Conservation (phyloP, 495 filamentous ascomycete genomes). For the Chaetomium fimeti region DNA sequence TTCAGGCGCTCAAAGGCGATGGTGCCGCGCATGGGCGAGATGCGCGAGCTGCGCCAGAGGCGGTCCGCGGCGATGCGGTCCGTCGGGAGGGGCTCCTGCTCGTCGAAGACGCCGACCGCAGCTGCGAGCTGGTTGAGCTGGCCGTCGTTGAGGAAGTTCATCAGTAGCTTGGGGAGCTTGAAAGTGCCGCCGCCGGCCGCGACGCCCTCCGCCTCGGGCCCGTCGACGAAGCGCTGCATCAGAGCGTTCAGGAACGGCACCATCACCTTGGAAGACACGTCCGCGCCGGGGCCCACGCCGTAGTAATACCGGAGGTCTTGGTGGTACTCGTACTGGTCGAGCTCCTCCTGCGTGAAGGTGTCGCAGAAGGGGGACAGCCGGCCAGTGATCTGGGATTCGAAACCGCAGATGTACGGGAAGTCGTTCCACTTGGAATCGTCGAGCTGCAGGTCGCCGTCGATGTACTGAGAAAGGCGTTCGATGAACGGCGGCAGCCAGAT, state of each 20-base stretch:
- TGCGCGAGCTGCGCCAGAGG: constrained; percentile 45
- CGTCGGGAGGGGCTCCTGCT: constrained; percentile 43
- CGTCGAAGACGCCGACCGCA: constrained; percentile 55
- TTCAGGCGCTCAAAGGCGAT: constrained; percentile 54
- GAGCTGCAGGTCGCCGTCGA: constrained; percentile 52
- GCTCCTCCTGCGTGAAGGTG: constrained; percentile 53
- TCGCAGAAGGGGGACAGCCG: constrained; percentile 53
- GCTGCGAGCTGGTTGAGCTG: constrained; percentile 57
- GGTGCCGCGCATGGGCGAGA: constrained; percentile 57
- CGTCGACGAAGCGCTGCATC: constrained; percentile 46
- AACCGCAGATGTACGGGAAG: constrained; percentile 61
- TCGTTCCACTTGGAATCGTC: constrained; percentile 49
- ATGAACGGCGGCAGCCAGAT: constrained; percentile 54
- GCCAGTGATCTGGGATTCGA: constrained; percentile 60
- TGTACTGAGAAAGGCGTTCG: constrained; percentile 47
- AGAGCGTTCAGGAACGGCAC: constrained; percentile 51
- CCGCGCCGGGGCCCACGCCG: constrained; percentile 53
- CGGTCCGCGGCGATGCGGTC: constrained; percentile 39
- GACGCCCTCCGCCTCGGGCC: constrained; percentile 27
- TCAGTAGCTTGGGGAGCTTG: constrained; percentile 48
- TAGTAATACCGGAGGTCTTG: constrained; percentile 62
- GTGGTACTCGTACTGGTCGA: constrained; percentile 56
- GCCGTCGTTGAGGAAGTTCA: constrained; percentile 59
- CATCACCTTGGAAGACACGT: constrained; percentile 49
- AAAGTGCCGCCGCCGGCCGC: constrained; percentile 25